Evolutionary conservation across 2,329 filamentous ascomycete species (phyloP).

Genomic region (Tolypocladium tropicale): DNA sequence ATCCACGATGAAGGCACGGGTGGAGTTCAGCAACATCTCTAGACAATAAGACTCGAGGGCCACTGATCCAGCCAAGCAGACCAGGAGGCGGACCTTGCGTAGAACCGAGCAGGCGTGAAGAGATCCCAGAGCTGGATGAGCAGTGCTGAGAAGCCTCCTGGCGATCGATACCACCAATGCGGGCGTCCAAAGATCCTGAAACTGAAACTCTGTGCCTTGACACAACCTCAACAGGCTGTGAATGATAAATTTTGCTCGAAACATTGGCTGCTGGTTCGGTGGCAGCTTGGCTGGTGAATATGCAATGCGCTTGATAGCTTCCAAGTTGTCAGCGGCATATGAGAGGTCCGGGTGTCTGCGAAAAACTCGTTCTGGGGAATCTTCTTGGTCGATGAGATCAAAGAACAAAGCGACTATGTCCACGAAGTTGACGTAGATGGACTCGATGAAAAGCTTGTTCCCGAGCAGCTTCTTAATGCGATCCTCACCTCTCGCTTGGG

Average conservation of each 20-base stretch:
- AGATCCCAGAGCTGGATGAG: conserved; percentile 75
- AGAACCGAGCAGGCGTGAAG: conserved; percentile 80
- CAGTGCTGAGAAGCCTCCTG: conserved; percentile 67
- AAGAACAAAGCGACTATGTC: conserved; percentile 70
- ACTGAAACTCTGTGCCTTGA: conserved; percentile 55
- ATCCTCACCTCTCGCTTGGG: conserved; percentile 49
- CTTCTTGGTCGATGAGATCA: conserved; percentile 67
- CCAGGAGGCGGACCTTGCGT: conserved; percentile 71
- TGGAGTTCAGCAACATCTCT: conserved; percentile 78
- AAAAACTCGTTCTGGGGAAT: conserved; percentile 59
- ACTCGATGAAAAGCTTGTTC: conserved; percentile 48
- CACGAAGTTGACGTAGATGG: conserved; percentile 61
- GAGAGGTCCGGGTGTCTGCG: conserved; percentile 45
- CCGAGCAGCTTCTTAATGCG: conserved; percentile 62
- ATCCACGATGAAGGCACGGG: conserved; percentile 70
- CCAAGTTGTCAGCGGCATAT: conserved; percentile 53
- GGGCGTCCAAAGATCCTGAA: conserved; percentile 62
- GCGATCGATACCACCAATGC: conserved; percentile 64
- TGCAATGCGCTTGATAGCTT: conserved; percentile 58
- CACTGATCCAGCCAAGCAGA: conserved; percentile 64
- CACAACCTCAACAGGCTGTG: conserved; percentile 73
- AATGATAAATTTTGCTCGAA: conserved; percentile 66
- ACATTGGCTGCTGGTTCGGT: conserved; percentile 76
- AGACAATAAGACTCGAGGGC: conserved; percentile 73
- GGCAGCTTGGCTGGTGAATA: conserved; percentile 57